Conservation (phyloP, 768 basidiomycete genomes). For the Agaricus subrufescens region DNA sequence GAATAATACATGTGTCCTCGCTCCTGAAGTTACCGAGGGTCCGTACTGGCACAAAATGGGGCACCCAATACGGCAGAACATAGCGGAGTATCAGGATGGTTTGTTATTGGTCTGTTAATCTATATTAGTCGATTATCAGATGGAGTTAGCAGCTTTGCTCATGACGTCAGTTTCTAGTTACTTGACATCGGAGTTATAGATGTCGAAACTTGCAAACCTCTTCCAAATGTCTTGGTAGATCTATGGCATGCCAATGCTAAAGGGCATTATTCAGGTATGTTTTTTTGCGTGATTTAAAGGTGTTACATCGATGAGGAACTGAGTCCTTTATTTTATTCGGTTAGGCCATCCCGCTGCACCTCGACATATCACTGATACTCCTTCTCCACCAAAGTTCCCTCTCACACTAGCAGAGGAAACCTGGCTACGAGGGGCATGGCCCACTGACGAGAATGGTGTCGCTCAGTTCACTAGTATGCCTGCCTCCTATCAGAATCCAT, state of each 20-base stretch:
- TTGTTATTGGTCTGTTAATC: constrained; percentile 33
- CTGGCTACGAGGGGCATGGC: constrained; percentile 50
- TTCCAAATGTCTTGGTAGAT: constrained; percentile 51
- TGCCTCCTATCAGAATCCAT: background rate
- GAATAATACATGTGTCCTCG: constrained; percentile 51
- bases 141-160: background rate
- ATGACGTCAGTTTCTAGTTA: constrained; percentile 22
- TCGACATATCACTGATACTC: constrained; percentile 36
- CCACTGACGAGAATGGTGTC: constrained; percentile 48
- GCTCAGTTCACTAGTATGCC: constrained; percentile 47
- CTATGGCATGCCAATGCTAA: constrained; percentile 58
- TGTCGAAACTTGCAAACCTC: constrained; percentile 51
- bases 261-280: constrained; percentile 44
- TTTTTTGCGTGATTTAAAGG: background rate
- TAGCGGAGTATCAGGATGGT: constrained; percentile 48
- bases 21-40: constrained; percentile 50
- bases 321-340: background rate
- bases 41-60: constrained; percentile 49
- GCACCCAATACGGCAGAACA: constrained; percentile 49
- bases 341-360: constrained; percentile 41
- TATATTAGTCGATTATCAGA: background rate
- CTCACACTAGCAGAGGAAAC: constrained; percentile 37
- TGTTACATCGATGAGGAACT: background rate
- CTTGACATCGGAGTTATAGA: constrained; percentile 57
- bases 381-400: constrained; percentile 36